Conservation (phyloP, 139 green algal genomes). For the Picochlorum costavermella region DNA sequence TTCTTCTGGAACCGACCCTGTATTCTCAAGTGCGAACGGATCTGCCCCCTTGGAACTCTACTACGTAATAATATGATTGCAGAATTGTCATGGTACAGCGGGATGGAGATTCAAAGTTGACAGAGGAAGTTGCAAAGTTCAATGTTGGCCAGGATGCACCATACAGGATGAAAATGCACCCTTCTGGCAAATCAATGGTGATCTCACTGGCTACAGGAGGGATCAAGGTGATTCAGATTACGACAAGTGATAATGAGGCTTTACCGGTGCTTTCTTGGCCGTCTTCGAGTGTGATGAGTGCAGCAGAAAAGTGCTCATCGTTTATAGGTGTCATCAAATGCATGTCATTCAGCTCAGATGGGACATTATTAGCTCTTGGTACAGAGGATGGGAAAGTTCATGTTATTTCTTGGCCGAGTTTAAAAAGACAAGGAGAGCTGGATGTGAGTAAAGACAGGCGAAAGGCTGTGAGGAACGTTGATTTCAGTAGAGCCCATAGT, state of each 20-base stretch:
- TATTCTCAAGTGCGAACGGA: not conserved
- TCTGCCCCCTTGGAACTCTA: not conserved
- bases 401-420: conserved; percentile 21
- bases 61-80: not conserved
- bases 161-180: conserved; percentile 31
- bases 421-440: conserved; percentile 6
- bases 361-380: conserved; percentile 28
- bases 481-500: conserved; percentile 18
- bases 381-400: conserved; percentile 28
- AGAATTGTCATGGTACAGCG: conserved; percentile 24
- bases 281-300: not conserved
- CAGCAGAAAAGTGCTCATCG: not conserved
- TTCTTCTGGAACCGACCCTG: not conserved
- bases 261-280: not conserved
- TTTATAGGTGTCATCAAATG: conserved; percentile 25
- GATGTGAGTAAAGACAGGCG: conserved; percentile 2
- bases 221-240: conserved; percentile 20
- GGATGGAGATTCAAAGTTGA: conserved; percentile 7
- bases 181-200: conserved; percentile 15
- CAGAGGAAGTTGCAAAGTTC: conserved; percentile 27
- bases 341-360: conserved; percentile 30
- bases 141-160: conserved; percentile 24
- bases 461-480: conserved; percentile 25
- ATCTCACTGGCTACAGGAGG: conserved; percentile 21
- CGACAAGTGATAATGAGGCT: conserved; percentile 2